Evolutionary conservation across 441 rosid species (phyloP).

Genomic region (Syzygium syzygioides): DNA sequence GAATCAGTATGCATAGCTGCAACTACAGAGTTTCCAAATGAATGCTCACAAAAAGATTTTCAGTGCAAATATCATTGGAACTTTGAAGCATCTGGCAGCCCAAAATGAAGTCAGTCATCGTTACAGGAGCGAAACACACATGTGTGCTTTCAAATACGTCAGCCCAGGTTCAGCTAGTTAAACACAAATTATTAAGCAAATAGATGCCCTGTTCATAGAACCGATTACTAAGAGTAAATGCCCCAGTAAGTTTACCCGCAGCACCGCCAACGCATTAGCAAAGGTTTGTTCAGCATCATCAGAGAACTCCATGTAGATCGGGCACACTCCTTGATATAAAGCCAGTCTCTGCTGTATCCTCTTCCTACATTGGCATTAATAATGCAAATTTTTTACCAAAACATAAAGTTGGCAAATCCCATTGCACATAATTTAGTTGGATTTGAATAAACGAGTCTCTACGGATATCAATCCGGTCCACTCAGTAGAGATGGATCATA

Average conservation of each 20-base stretch:
- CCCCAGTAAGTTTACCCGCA: conserved; percentile 40
- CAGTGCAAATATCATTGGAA: not conserved
- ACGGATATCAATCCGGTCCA: not conserved
- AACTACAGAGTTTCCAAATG: not conserved
- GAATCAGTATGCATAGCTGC: not conserved
- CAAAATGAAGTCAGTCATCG: not conserved
- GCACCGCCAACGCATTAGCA: conserved; percentile 54
- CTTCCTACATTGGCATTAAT: conserved; percentile 47
- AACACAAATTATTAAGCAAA: not conserved
- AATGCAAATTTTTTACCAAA: not conserved
- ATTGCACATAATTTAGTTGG: not conserved
- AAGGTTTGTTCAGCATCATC: conserved; percentile 95
- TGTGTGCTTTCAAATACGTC: not conserved
- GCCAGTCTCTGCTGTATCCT: conserved; percentile 85
- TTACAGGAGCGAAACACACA: not conserved
- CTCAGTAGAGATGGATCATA: not conserved
- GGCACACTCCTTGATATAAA: conserved; percentile 87
- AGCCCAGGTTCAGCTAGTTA: not conserved
- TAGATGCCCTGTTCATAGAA: not conserved
- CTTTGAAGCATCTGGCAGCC: not conserved
- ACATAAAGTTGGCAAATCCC: not conserved
- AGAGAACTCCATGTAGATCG: conserved; percentile 81
- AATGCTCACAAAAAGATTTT: not conserved
- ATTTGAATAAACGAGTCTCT: not conserved
- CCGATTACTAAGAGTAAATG: not conserved